phyloP scores from a whole-genome alignment of 164 flowering plant genomes.

The Umbellularia californica region DNA sequence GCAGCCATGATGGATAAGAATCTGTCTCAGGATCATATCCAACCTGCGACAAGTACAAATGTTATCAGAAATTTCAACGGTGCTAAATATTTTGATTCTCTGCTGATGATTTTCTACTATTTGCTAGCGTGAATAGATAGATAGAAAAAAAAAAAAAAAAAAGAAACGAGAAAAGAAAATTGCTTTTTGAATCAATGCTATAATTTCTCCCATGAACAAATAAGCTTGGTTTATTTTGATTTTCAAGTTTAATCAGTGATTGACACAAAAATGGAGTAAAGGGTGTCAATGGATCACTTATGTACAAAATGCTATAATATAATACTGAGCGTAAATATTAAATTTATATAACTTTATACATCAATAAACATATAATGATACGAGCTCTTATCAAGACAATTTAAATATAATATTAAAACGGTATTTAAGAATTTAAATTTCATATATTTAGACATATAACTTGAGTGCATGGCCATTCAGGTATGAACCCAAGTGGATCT shows the following conservation, averaged over 20 bases:
- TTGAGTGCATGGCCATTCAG: no score
- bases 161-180: background rate
- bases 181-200: background rate
- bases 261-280: background rate
- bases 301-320: background rate
- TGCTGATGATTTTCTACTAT: background rate
- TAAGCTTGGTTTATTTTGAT: background rate
- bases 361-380: no score
- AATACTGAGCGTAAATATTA: no score
- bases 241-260: background rate
- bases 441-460: no score
- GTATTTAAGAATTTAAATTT: no score
- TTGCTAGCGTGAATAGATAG: background rate
- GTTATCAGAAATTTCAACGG: background rate
- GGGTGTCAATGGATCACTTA: background rate
- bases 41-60: slow-evolving; percentile 45
- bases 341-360: no score
- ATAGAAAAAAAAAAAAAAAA: background rate
- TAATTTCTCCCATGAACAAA: background rate
- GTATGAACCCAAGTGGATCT: no score
- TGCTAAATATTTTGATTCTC: background rate
- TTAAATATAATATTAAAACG: no score
- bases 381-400: no score
- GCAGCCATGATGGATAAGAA: slow-evolving; percentile 82
- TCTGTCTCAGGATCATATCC: slow-evolving; percentile 94